A percentile compares a stretch with the other conserved stretches of the same genome.
phyloP scores from a whole-genome alignment of 345 rosid species.

The Combretum micranthum region DNA sequence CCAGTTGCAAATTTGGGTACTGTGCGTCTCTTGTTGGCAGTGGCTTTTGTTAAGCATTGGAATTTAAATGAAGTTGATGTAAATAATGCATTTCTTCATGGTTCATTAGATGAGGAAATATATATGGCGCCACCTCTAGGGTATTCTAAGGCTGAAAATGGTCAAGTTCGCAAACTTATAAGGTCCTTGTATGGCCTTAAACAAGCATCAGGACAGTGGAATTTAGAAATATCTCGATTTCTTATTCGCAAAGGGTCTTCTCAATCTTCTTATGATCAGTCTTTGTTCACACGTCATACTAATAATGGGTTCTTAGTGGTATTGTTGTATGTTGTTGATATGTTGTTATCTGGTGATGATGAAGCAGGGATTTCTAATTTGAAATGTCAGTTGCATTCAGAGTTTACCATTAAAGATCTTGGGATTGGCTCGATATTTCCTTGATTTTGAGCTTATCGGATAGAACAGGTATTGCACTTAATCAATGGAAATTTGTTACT shows the following conservation, averaged over 20 bases:
- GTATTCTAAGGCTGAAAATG: not conserved
- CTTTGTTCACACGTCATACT: too few species aligned
- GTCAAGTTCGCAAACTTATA: not conserved
- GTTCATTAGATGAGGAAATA: not conserved
- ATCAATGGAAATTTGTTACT: not conserved
- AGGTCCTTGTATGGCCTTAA: not conserved
- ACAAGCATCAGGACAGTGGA: not conserved
- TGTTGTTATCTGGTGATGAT: not conserved
- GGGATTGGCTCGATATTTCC: not conserved
- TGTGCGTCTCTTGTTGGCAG: not conserved
- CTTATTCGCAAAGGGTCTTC: too few species aligned
- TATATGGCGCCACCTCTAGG: not conserved
- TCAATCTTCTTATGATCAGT: too few species aligned
- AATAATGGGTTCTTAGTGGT: too few species aligned
- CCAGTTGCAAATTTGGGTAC: not conserved
- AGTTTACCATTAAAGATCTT: not conserved
- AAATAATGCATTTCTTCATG: too few species aligned
- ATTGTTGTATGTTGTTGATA: too few species aligned
- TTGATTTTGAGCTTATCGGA: not conserved
- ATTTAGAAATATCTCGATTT: not conserved
- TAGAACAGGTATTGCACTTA: not conserved
- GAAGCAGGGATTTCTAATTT: not conserved
- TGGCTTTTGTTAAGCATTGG: not conserved
- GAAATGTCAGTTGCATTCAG: not conserved
- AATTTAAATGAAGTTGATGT: not conserved